These are phyloP conservation scores for Saksenaea oblongispora DNA, from an alignment of 371 early-diverging fungal genomes.

Conservation along the genomic window DNA sequence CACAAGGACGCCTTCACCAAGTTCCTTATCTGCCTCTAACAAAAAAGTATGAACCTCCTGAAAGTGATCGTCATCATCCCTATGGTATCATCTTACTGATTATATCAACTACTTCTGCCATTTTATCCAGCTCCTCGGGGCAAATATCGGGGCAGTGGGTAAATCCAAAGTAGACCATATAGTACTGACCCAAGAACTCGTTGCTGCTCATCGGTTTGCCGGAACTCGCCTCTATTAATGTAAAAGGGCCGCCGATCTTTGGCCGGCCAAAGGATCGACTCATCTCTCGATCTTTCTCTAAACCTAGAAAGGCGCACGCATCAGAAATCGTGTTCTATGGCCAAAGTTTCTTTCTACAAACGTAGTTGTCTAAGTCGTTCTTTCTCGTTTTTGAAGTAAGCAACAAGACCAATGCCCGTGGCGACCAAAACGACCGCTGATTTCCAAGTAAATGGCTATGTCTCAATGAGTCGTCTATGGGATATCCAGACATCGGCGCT, in stretches of 20 bases:
- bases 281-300: constrained; percentile 39
- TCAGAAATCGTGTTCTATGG: no score
- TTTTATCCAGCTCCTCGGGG: constrained; percentile 97
- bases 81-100: constrained; percentile 54
- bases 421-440: constrained; percentile 55
- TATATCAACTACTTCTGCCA: constrained; percentile 86
- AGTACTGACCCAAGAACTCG: constrained; percentile 75
- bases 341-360: constrained; percentile 24
- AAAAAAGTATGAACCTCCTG: neutral
- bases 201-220: constrained; percentile 31
- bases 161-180: constrained; percentile 96
- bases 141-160: constrained; percentile 99
- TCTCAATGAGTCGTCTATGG: no score
- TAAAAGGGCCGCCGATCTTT: constrained; percentile 92
- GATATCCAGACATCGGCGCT: no score
- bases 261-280: constrained; percentile 71
- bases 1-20: constrained; percentile 62
- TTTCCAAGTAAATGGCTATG: constrained; percentile 48
- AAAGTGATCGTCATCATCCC: neutral
- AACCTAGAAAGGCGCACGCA: no score
- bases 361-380: constrained; percentile 51
- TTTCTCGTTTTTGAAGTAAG: constrained; percentile 69
- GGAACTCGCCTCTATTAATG: constrained; percentile 76
- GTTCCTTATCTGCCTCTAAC: constrained; percentile 44
- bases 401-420: constrained; percentile 62